These are phyloP conservation scores for Quercus tomentella DNA, from an alignment of 331 rosid species.

Conservation along the genomic window DNA sequence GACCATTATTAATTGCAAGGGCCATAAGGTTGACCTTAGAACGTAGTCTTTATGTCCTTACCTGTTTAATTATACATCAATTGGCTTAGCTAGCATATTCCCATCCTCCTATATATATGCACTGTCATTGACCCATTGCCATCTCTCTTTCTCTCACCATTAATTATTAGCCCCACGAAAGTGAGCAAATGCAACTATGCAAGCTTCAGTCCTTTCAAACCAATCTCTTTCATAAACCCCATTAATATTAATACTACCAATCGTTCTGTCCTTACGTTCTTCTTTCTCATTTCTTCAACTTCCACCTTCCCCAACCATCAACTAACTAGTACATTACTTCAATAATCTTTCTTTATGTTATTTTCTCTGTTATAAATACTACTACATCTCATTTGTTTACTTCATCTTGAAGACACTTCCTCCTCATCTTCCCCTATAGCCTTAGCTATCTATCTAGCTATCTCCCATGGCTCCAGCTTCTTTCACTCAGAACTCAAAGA, in stretches of 20 bases:
- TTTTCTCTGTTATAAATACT: background rate
- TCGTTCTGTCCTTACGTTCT: background rate
- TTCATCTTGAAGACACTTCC: background rate
- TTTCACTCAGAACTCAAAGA: slow-evolving; percentile 22
- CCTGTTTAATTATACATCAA: too few relatives aligned
- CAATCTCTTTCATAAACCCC: background rate
- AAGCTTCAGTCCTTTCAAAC: background rate
- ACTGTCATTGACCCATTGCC: too few relatives aligned
- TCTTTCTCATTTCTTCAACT: slow-evolving; percentile 1
- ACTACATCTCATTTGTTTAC: background rate
- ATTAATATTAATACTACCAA: background rate
- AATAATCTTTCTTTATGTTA: slow-evolving; percentile 31
- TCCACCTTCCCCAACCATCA: slow-evolving; percentile 58
- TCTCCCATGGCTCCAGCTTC: slow-evolving; percentile 26
- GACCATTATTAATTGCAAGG: too few relatives aligned
- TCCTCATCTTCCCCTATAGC: background rate
- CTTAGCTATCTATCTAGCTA: background rate
- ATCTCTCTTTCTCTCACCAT: too few relatives aligned
- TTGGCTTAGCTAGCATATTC: too few relatives aligned
- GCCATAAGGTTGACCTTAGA: too few relatives aligned
- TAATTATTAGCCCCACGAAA: too few relatives aligned
- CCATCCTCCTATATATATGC: too few relatives aligned
- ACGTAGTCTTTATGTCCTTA: too few relatives aligned
- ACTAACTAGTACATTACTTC: slow-evolving; percentile 45
- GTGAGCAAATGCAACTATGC: too few relatives aligned